Evolutionary conservation across 2,329 filamentous ascomycete genomes (phyloP).

Genomic region (Aureobasidium sp.): DNA sequence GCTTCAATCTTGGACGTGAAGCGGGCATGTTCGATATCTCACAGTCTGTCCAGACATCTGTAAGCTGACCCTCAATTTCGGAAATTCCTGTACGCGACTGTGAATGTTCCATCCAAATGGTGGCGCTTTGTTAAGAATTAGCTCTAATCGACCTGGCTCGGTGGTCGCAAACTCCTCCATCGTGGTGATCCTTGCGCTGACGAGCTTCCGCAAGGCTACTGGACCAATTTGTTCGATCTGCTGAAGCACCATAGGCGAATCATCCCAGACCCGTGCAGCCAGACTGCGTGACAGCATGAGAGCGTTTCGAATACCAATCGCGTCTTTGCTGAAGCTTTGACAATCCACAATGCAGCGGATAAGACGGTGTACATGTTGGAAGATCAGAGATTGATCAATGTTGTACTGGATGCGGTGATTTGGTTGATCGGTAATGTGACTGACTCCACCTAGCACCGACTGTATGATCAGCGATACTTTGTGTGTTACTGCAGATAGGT

Average conservation of each 20-base stretch:
- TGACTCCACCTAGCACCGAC: slow-evolving; percentile 60
- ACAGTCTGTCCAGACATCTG: slow-evolving; percentile 44
- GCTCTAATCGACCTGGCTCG: slow-evolving; percentile 68
- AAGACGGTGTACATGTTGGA: slow-evolving; percentile 62
- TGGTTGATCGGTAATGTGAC: slow-evolving; percentile 52
- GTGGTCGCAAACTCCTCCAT: slow-evolving; percentile 62
- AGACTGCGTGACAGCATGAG: slow-evolving; percentile 74
- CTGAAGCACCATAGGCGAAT: slow-evolving; percentile 69
- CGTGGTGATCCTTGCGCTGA: slow-evolving; percentile 60
- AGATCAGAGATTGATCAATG: slow-evolving; percentile 57
- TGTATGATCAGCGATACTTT: slow-evolving; percentile 77
- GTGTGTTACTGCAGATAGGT: slow-evolving; percentile 58
- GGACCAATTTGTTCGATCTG: slow-evolving; percentile 75
- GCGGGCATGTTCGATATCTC: slow-evolving; percentile 26
- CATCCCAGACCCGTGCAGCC: slow-evolving; percentile 72
- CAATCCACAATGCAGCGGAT: slow-evolving; percentile 73
- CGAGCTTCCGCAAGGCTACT: slow-evolving; percentile 67
- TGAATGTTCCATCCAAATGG: slow-evolving; percentile 71
- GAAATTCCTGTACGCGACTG: slow-evolving; percentile 62
- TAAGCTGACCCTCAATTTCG: slow-evolving; percentile 53
- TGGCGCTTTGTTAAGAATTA: slow-evolving; percentile 68
- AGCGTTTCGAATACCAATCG: slow-evolving; percentile 58
- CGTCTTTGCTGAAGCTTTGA: slow-evolving; percentile 56
- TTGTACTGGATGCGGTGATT: slow-evolving; percentile 51
- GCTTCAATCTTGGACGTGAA: slow-evolving; percentile 5